Evolutionary conservation across 345 rosid genomes (phyloP), one percentile per base, ranked within the genome.

Genomic region (Aquilaria yunnanensis): DNA sequence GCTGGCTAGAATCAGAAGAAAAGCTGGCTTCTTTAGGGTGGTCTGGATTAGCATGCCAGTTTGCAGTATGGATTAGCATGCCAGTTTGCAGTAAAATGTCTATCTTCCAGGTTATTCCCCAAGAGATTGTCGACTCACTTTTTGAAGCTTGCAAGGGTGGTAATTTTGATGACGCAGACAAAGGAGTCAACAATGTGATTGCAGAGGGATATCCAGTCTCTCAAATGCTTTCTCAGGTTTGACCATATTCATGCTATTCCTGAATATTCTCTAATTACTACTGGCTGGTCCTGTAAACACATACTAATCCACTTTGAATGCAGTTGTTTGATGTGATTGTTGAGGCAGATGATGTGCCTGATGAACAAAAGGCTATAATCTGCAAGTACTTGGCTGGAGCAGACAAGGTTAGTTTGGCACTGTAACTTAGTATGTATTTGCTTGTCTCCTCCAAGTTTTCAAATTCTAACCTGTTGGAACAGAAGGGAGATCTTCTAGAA

Each of bases 131-230:
- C 33, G 71, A 63, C 49, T 75, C 81, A 60, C 77, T 89, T 77
- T 80, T 83, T 69, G 61, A 67, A 46, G 82, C 90, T 51, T 95
- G 99, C 82, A 87, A 74, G 78, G 87, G 85, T 54, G 90, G 96
- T 12, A 82, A 95, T 72, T 91, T 95, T 63, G 99, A 95, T 79
- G 60, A 76, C 78, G 96, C 93, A 14, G 84, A 87, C 77, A 87
- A 84, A 75, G 96, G 87, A 80, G 99, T 89, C 64, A 82, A 78
- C 73, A 70, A 80, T 64, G 67, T 87, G 56, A 87, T 87, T 58
- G 91, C 90, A 31, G 97, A 91, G 69, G 99, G 97, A 46, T 89
- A 84, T 80, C 96, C 97, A 13, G 96, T 82, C 54, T 84, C 96
- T 67, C 93, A 91, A 77, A 74, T 91, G 83, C 84, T 91, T 74